Evolutionary conservation across 306 rosid genomes (phyloP).

Genomic region (Quercus mongolica): DNA sequence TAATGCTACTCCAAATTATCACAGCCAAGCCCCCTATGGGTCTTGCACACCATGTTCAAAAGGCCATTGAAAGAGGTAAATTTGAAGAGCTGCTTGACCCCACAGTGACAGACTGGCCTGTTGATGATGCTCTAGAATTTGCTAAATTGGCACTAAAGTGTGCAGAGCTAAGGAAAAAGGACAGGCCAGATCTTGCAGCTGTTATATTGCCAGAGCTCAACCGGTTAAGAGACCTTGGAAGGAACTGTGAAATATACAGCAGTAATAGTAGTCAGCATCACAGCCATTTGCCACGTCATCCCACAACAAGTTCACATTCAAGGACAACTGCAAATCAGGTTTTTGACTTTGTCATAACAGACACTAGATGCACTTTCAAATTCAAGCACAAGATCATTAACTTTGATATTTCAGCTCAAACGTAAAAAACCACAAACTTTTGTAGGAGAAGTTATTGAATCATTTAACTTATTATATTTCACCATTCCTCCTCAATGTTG

Average conservation of each 20-base stretch:
- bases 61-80: constrained; percentile 58
- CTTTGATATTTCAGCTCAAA: background rate
- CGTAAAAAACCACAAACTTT: too few species aligned
- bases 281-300: constrained; percentile 16
- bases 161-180: constrained; percentile 78
- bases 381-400: background rate
- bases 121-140: constrained; percentile 63
- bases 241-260: constrained; percentile 1
- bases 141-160: constrained; percentile 73
- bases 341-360: constrained; percentile 11
- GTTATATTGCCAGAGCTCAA: constrained; percentile 76
- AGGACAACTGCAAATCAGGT: constrained; percentile 32
- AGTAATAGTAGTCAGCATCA: constrained; percentile 1
- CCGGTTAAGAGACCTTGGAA: constrained; percentile 60
- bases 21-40: constrained; percentile 95
- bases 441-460: background rate
- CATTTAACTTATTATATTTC: background rate
- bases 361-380: constrained; percentile 8
- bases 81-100: constrained; percentile 71
- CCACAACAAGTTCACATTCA: constrained; percentile 15
- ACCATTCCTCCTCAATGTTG: too few species aligned
- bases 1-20: constrained; percentile 78
- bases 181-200: constrained; percentile 79
- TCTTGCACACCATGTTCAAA: constrained; percentile 69
- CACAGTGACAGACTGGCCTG: constrained; percentile 72